Evolutionary conservation across 2,329 filamentous ascomycete genomes (phyloP).

Genomic region (Ascochyta viciae-villosae): DNA sequence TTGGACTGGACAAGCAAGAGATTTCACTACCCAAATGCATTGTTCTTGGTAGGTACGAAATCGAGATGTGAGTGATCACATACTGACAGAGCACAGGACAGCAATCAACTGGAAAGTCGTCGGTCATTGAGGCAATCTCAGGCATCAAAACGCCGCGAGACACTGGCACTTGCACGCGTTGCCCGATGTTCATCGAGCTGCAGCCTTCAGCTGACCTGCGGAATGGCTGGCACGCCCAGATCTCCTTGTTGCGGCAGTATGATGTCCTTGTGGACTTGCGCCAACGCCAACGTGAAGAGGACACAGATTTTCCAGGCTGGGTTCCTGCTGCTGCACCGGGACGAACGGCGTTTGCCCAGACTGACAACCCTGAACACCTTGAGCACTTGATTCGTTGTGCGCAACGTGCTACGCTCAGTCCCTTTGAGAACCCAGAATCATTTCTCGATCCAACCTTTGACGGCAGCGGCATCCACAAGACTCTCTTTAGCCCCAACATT

Average conservation of each 20-base stretch:
- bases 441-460: slow-evolving; percentile 40
- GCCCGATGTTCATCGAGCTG: slow-evolving; percentile 80
- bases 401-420: slow-evolving; percentile 79
- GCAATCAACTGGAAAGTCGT: slow-evolving; percentile 84
- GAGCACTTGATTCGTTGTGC: slow-evolving; percentile 75
- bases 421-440: slow-evolving; percentile 56
- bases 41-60: slow-evolving; percentile 65
- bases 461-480: slow-evolving; percentile 47
- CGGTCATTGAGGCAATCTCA: slow-evolving; percentile 55
- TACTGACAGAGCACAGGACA: slow-evolving; percentile 55
- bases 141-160: slow-evolving; percentile 76
- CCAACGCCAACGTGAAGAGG: slow-evolving; percentile 19
- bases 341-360: slow-evolving; percentile 67
- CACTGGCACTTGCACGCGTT: slow-evolving; percentile 78
- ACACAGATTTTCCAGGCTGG: slow-evolving; percentile 72
- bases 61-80: not conserved
- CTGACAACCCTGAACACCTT: slow-evolving; percentile 68
- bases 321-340: slow-evolving; percentile 47
- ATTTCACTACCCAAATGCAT: slow-evolving; percentile 79
- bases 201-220: slow-evolving; percentile 58
- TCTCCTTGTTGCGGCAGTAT: slow-evolving; percentile 73
- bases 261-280: slow-evolving; percentile 55
- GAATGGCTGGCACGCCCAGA: slow-evolving; percentile 68
- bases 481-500: slow-evolving; percentile 82
- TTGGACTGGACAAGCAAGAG: slow-evolving; percentile 73